Evolutionary conservation across 2,329 filamentous ascomycete species (phyloP), one percentile per base, ranked within the genome.

Genomic region (Colletotrichum sp.): DNA sequence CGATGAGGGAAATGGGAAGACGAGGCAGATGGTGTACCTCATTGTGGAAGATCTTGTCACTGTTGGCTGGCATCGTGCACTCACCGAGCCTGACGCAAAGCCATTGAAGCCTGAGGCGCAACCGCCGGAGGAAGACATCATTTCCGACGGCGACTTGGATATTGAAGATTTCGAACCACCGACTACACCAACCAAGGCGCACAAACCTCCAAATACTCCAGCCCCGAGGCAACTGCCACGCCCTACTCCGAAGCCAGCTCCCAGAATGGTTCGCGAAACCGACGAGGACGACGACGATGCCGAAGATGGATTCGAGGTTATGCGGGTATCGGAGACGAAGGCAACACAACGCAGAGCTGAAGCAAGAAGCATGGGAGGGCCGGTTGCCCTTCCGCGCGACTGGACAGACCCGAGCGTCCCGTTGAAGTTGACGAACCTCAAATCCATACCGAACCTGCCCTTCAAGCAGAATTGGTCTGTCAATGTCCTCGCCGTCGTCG

Each of bases 401-500:
- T 87, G 85, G 82, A 83, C 85, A 68, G 80, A 88, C 67, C 84
- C 81, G 0, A 84, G 84, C 30, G 83, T 81, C 1, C 88, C 89
- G 1, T 83, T 90, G 18, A 91, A 89, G 77, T 87, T 92, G 32
- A 91, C 89, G 0, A 84, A 85, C 5, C 84, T 92, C 15, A 85
- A 85, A 63, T 83, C 86, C 8, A 88, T 92, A 65, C 88, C 89
- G 0, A 83, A 87, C 75, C 85, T 92, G 1, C 90, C 89, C 3
- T 91, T 90, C 81, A 87, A 88, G 69, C 89, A 91, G 75, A 92
- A 92, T 79, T 92, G 89, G 90, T 88, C 88, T 62, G 86, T 89
- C 80, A 91, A 91, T 77, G 83, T 90, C 8, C 86, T 92, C 5
- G 89, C 86, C 71, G 84, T 92, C n/a, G 76, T 91, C 5, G 82